Evolutionary conservation across 2,329 filamentous ascomycete species (phyloP).

Genomic region (Sarocladiaceae sp.): DNA sequence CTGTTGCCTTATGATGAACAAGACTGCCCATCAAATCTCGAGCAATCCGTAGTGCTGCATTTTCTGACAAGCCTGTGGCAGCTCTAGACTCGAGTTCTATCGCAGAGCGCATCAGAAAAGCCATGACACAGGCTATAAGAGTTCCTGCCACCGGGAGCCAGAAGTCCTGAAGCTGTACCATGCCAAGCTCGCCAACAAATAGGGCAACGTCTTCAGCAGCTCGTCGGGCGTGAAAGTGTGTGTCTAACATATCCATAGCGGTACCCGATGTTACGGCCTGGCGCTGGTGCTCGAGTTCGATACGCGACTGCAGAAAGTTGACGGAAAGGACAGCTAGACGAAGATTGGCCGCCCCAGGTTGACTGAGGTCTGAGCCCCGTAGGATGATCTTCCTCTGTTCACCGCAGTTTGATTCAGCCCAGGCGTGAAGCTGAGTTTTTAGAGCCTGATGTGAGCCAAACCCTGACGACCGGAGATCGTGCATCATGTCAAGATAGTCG

Average conservation of each 20-base stretch:
- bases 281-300: conserved; percentile 34
- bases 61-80: no score
- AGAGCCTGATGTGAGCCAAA: conserved; percentile 17
- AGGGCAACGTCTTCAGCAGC: conserved; percentile 31
- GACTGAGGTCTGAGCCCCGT: conserved; percentile 24
- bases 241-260: no score
- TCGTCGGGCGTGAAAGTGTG: conserved; percentile 12
- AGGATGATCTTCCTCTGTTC: conserved; percentile 25
- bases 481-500: no score
- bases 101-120: conserved; percentile 34
- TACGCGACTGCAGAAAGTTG: conserved; percentile 31
- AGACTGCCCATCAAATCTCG: no score
- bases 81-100: conserved; percentile 29
- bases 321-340: conserved; percentile 35
- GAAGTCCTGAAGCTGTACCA: conserved; percentile 31
- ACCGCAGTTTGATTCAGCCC: conserved; percentile 27
- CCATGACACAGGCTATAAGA: conserved; percentile 32
- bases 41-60: no score
- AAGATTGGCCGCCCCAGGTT: conserved; percentile 34
- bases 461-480: no score
- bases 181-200: conserved; percentile 31
- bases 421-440: conserved; percentile 23
- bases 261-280: no score
- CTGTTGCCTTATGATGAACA: no score
- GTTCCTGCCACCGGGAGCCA: conserved; percentile 36